Evolutionary conservation across 139 green algal genomes (phyloP).

Genomic region (Coelastrella sp.): DNA sequence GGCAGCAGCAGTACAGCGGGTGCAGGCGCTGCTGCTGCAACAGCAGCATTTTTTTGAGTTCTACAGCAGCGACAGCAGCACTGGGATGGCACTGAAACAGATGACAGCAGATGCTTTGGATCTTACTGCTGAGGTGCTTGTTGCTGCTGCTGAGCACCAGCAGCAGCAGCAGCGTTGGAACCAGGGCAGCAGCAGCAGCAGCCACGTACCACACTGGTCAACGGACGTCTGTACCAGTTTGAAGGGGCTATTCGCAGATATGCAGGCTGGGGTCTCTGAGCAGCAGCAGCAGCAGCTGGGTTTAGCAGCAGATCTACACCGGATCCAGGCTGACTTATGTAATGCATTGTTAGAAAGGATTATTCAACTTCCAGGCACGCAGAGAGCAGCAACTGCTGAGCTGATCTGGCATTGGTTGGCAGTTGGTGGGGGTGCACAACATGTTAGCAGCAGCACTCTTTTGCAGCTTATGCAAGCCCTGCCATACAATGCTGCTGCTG

Average conservation of each 20-base stretch:
- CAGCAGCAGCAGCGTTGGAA: background rate
- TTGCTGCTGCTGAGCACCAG: background rate
- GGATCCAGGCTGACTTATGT: background rate
- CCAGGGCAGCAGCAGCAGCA: background rate
- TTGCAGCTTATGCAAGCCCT: conserved; percentile 9
- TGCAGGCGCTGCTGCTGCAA: background rate
- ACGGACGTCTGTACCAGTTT: background rate
- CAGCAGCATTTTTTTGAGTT: background rate
- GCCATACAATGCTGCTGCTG: conserved; percentile 27
- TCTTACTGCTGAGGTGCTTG: background rate
- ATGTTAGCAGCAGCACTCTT: background rate
- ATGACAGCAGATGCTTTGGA: background rate
- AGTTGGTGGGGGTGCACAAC: background rate
- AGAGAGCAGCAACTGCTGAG: background rate
- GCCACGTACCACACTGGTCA: too few relatives aligned
- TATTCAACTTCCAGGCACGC: background rate
- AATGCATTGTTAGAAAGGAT: background rate
- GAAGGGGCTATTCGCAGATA: background rate
- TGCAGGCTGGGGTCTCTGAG: background rate
- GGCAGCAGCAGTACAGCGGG: conserved; percentile 5
- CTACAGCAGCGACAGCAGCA: too few relatives aligned
- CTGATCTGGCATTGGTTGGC: conserved; percentile 33
- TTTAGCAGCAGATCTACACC: background rate
- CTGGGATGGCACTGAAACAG: background rate
- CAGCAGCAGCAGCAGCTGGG: conserved; percentile 5